Evolutionary conservation across 2,329 filamentous ascomycete species (phyloP).

Genomic region (Erysiphe pulchra): DNA sequence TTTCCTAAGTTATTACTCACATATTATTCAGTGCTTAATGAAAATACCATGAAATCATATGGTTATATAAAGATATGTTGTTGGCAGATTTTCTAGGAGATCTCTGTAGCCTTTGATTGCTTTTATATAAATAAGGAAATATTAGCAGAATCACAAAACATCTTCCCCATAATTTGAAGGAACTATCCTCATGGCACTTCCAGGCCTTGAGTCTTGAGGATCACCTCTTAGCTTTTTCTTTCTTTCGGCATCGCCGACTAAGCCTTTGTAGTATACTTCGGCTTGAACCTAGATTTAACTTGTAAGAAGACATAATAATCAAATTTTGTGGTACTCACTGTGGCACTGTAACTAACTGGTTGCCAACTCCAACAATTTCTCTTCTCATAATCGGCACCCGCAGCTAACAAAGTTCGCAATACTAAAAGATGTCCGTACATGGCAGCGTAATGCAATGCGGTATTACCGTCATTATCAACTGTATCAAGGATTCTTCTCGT

Average conservation of each 20-base stretch:
- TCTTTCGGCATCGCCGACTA: slow-evolving; percentile 47
- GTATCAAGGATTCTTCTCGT: slow-evolving; percentile 17
- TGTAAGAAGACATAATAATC: neutral
- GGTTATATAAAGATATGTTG: too few species aligned
- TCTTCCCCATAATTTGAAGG: neutral
- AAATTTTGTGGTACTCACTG: neutral
- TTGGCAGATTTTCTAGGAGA: too few species aligned
- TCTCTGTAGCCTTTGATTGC: too few species aligned
- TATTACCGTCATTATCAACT: slow-evolving; percentile 53
- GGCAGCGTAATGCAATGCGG: slow-evolving; percentile 64
- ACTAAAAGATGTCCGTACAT: slow-evolving; percentile 59
- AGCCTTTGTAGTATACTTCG: slow-evolving; percentile 58
- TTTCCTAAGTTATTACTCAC: too few species aligned
- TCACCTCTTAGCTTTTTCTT: slow-evolving; percentile 20
- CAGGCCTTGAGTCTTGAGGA: slow-evolving; percentile 9
- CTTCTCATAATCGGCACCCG: slow-evolving; percentile 48
- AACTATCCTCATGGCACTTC: slow-evolving; percentile 2
- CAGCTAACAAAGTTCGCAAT: slow-evolving; percentile 48
- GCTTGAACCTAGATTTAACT: slow-evolving; percentile 23
- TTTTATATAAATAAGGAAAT: too few species aligned
- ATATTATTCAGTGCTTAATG: too few species aligned
- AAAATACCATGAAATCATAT: too few species aligned
- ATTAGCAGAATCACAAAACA: neutral
- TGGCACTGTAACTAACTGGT: slow-evolving; percentile 38
- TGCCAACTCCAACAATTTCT: slow-evolving; percentile 61